Conservation (phyloP, 805 yeast genomes). For the Pichia heedii region DNA sequence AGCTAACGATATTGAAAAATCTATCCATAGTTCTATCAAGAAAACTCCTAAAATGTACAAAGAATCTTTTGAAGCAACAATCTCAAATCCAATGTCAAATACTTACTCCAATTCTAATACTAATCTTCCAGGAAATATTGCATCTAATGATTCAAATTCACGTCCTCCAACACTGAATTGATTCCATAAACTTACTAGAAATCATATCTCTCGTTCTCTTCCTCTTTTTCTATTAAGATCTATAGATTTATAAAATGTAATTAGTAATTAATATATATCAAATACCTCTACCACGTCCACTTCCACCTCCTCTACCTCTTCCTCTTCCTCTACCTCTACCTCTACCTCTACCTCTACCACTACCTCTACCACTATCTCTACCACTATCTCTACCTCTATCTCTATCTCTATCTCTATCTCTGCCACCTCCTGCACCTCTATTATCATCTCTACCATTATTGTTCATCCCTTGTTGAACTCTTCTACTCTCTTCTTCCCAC, state of each 20-base stretch:
- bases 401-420: neutral
- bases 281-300: no score
- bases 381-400: neutral
- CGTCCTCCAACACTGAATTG: neutral
- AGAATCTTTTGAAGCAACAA: slow-evolving; percentile 8
- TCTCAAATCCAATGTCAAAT: neutral
- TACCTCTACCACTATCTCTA: neutral
- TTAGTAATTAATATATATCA: no score
- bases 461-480: slow-evolving; percentile 41
- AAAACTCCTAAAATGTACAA: slow-evolving; percentile 5
- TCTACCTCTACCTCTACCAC: neutral
- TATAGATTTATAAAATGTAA: no score
- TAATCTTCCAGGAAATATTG: neutral
- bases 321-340: neutral
- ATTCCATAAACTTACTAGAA: no score
- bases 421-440: neutral
- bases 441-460: neutral
- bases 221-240: no score
- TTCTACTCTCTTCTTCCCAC: slow-evolving; percentile 77
- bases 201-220: no score
- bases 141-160: neutral
- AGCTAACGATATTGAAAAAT: slow-evolving; percentile 7
- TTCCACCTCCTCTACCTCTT: no score
- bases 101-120: neutral
- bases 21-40: slow-evolving; percentile 2